Evolutionary conservation across 495 filamentous ascomycete species (phyloP).

Genomic region (Neurospora sp.): DNA sequence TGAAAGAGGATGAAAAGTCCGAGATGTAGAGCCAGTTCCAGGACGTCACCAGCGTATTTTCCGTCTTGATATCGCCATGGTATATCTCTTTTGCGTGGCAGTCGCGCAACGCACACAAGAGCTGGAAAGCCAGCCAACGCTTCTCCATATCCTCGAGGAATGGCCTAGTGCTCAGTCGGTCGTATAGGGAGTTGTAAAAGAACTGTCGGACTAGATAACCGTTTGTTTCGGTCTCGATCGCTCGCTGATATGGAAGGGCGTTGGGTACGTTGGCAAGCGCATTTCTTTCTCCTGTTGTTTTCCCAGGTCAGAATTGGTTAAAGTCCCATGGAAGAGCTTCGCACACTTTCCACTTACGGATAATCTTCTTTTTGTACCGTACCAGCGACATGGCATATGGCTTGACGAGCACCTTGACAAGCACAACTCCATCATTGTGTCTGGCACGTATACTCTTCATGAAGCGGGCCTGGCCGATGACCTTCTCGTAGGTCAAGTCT

Average conservation of each 20-base stretch:
- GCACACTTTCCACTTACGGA: constrained; percentile 43
- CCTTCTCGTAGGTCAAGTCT: constrained; percentile 84
- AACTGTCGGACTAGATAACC: constrained; percentile 95
- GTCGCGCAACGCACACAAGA: constrained; percentile 85
- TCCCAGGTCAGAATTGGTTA: constrained; percentile 8
- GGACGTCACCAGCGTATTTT: constrained; percentile 91
- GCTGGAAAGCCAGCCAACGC: constrained; percentile 96
- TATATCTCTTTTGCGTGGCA: constrained; percentile 85
- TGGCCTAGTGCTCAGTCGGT: constrained; percentile 91
- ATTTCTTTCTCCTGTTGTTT: constrained; percentile 62
- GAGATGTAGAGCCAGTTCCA: constrained; percentile 99
- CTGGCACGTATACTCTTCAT: constrained; percentile 93
- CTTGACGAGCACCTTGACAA: constrained; percentile 92
- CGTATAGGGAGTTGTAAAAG: constrained; percentile 93
- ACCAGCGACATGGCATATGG: constrained; percentile 72
- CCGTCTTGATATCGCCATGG: constrained; percentile 97
- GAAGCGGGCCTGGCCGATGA: constrained; percentile 86
- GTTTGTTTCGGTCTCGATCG: constrained; percentile 80
- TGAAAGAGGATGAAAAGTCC: constrained; percentile 93
- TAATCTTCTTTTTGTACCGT: constrained; percentile 62
- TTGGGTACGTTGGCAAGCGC: constrained; percentile 78
- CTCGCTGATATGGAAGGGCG: constrained; percentile 78
- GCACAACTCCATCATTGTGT: constrained; percentile 78
- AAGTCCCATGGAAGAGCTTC: neutral
- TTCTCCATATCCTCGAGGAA: constrained; percentile 97